Percentiles rank a stretch among this genome's conserved stretches.
Conservation (phyloP, 352 stramenopile species). For the Aphanomyces euteiches region DNA sequence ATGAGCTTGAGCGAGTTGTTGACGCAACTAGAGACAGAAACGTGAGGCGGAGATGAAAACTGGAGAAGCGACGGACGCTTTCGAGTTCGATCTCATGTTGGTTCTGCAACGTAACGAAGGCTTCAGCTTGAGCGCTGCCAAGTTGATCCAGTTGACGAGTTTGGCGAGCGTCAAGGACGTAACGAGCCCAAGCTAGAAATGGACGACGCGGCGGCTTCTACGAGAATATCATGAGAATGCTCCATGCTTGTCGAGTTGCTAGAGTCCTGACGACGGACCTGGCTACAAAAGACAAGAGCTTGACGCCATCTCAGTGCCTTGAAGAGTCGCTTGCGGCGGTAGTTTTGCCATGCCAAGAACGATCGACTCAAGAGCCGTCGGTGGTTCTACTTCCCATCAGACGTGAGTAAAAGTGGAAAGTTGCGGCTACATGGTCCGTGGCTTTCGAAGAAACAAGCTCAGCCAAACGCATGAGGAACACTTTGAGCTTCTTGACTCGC, state of each 20-base stretch:
- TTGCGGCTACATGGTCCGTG: too few species aligned
- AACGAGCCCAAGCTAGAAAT: neutral
- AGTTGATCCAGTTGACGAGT: neutral
- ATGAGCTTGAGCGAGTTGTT: conserved; percentile 1
- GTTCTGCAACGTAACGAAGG: neutral
- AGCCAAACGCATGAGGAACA: neutral
- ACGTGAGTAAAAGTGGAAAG: too few species aligned
- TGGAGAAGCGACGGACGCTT: neutral
- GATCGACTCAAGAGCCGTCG: neutral
- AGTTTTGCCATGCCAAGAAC: neutral
- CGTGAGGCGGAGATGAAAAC: too few species aligned
- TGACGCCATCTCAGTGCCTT: neutral
- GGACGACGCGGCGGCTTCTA: neutral
- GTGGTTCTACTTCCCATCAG: too few species aligned
- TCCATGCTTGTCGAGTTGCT: neutral
- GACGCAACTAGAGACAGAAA: conserved; percentile 1
- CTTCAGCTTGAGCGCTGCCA: neutral
- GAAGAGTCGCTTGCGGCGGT: neutral
- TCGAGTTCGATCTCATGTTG: conserved; percentile 2
- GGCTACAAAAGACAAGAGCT: neutral
- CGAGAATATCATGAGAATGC: neutral
- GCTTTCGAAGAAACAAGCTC: too few species aligned
- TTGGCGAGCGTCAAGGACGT: neutral
- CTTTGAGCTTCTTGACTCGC: neutral
- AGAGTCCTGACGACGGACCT: neutral